phyloP scores from a whole-genome alignment of 306 rosid genomes.

The Glycyrrhiza uralensis region DNA sequence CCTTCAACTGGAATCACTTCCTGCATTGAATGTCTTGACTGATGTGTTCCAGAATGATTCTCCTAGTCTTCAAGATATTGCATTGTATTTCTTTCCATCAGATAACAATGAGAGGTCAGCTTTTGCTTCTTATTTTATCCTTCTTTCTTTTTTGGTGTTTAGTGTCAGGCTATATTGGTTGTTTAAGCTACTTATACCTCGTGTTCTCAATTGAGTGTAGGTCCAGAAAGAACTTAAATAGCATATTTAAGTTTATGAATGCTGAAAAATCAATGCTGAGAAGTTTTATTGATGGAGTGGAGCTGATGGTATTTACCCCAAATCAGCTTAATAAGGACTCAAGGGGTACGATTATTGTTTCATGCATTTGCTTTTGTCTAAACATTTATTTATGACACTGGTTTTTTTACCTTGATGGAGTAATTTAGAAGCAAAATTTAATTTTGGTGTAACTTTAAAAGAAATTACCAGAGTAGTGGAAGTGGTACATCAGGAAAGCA shows the following conservation, averaged over 20 bases:
- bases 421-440: neutral
- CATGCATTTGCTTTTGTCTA: neutral
- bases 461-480: too few relatives aligned
- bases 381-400: neutral
- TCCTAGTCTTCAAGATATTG: constrained; percentile 63
- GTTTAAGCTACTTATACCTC: neutral
- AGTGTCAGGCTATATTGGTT: neutral
- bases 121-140: constrained; percentile 22
- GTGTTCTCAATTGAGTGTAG: constrained; percentile 37
- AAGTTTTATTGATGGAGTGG: constrained; percentile 44
- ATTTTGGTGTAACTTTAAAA: too few relatives aligned
- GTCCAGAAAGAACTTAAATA: constrained; percentile 30
- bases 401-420: neutral
- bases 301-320: constrained; percentile 64
- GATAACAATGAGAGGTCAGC: constrained; percentile 45
- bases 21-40: constrained; percentile 35
- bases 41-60: constrained; percentile 41
- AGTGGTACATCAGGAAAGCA: too few relatives aligned
- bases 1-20: constrained; percentile 44
- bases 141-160: neutral
- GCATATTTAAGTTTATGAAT: constrained; percentile 51
- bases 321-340: constrained; percentile 43
- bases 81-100: constrained; percentile 63
- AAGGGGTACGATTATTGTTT: constrained; percentile 42
- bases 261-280: constrained; percentile 46